phyloP scores from a whole-genome alignment of 192 early-diverging fungal species.

The Entomortierella chlamydospora region DNA sequence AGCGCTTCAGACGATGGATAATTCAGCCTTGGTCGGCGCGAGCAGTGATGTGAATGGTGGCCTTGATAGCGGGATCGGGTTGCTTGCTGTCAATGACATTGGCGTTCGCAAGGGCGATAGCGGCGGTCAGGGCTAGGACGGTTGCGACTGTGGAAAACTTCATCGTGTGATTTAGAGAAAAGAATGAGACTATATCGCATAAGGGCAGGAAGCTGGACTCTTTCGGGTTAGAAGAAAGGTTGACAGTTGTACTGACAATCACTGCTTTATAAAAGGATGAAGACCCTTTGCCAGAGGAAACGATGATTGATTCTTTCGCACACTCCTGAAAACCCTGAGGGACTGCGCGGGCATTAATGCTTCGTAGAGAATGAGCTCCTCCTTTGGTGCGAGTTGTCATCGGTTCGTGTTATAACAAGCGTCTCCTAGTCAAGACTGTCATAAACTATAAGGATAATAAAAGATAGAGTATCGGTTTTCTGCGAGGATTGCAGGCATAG shows the following conservation, averaged over 20 bases:
- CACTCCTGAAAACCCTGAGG: too few relatives aligned
- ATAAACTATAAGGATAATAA: neutral
- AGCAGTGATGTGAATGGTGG: neutral
- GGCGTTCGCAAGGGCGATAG: constrained; percentile 23
- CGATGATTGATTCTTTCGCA: neutral
- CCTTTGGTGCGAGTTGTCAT: constrained; percentile 7
- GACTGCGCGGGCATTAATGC: too few relatives aligned
- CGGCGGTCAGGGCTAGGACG: constrained; percentile 24
- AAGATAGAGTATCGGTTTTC: neutral
- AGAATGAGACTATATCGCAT: too few relatives aligned
- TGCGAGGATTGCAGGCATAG: neutral
- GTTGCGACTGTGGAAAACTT: constrained; percentile 30
- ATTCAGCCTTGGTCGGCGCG: neutral
- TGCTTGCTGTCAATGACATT: neutral
- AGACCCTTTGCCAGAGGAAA: too few relatives aligned
- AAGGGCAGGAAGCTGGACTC: too few relatives aligned
- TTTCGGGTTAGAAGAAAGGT: too few relatives aligned
- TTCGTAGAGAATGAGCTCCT: neutral
- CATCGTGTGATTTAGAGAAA: constrained; percentile 4
- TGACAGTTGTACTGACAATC: too few relatives aligned
- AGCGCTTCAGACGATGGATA: constrained; percentile 9
- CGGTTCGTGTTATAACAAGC: neutral
- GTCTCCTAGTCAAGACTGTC: constrained; percentile 10
- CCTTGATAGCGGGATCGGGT: neutral
- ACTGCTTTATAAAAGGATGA: neutral